Evolutionary conservation across 495 filamentous ascomycete genomes (phyloP).

Genomic region (Cercophora newfieldiana): DNA sequence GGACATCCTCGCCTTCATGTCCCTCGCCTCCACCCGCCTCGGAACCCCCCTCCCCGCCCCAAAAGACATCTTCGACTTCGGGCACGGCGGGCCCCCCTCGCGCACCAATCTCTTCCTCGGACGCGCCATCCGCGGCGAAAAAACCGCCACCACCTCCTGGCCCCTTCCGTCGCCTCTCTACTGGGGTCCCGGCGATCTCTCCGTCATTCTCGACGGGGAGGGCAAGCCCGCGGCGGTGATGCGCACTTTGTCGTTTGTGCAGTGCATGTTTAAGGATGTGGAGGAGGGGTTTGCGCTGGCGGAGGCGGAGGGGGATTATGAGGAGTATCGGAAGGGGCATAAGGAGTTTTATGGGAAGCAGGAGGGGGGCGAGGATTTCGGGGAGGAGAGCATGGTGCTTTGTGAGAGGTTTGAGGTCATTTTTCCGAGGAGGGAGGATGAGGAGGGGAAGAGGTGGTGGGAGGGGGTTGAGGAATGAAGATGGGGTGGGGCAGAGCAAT

Average conservation of each 20-base stretch:
- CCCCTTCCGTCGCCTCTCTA: conserved; percentile 32
- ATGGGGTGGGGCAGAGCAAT: background rate
- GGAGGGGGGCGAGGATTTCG: conserved; percentile 26
- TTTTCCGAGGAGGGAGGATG: conserved; percentile 20
- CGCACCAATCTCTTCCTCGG: conserved; percentile 18
- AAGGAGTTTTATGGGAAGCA: conserved; percentile 27
- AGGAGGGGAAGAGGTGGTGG: background rate
- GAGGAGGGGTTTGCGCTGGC: conserved; percentile 36
- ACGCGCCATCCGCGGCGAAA: conserved; percentile 29
- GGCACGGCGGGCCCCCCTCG: conserved; percentile 12
- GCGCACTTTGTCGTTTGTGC: conserved; percentile 28
- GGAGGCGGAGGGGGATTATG: conserved; percentile 34
- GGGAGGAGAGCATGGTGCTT: conserved; percentile 34
- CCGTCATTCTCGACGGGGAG: conserved; percentile 34
- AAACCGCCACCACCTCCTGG: conserved; percentile 38
- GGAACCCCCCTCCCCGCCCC: conserved; percentile 23
- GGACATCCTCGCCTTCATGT: conserved; percentile 34
- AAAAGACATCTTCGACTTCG: conserved; percentile 38
- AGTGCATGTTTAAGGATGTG: conserved; percentile 35
- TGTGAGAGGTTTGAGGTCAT: conserved; percentile 40
- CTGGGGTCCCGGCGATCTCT: conserved; percentile 35
- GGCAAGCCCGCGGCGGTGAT: conserved; percentile 32
- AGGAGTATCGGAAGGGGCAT: conserved; percentile 31
- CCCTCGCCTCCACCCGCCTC: conserved; percentile 25
- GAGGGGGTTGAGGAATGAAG: background rate